A percentile compares a stretch with the other conserved stretches of the same genome.
Evolutionary conservation across 2,329 filamentous ascomycete species (phyloP).

Genomic region (Xylariales sp.): DNA sequence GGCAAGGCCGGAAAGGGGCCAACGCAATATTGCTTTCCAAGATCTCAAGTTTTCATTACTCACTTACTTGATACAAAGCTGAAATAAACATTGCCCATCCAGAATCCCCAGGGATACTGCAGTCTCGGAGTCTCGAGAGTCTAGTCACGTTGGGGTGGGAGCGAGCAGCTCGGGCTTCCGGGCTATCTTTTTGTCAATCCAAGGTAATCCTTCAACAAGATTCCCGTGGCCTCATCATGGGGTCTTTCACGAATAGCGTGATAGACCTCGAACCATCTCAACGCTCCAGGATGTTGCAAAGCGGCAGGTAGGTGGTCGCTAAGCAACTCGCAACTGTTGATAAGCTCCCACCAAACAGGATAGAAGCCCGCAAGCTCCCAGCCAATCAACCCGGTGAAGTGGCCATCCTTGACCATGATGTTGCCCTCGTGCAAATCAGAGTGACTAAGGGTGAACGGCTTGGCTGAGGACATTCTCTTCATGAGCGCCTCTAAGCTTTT

Average conservation of each 20-base stretch:
- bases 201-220: background rate
- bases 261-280: constrained; percentile 13
- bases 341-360: constrained; percentile 14
- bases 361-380: constrained; percentile 13
- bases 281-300: constrained; percentile 3
- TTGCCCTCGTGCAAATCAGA: constrained; percentile 12
- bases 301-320: constrained; percentile 5
- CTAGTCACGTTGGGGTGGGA: too few species aligned
- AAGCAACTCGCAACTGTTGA: constrained; percentile 9
- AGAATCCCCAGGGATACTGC: too few species aligned
- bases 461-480: constrained; percentile 11
- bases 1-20: too few species aligned
- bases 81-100: too few species aligned
- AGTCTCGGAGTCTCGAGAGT: too few species aligned
- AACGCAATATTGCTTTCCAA: too few species aligned
- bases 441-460: constrained; percentile 13
- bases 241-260: constrained; percentile 7
- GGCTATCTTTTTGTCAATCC: background rate
- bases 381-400: constrained; percentile 11
- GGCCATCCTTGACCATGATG: constrained; percentile 14
- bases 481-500: constrained; percentile 8
- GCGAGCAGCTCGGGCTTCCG: too few species aligned
- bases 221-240: background rate
- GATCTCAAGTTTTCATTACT: too few species aligned
- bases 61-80: too few species aligned